Conservation (phyloP, 73 alveolate species). For the Diophrys sp. region DNA sequence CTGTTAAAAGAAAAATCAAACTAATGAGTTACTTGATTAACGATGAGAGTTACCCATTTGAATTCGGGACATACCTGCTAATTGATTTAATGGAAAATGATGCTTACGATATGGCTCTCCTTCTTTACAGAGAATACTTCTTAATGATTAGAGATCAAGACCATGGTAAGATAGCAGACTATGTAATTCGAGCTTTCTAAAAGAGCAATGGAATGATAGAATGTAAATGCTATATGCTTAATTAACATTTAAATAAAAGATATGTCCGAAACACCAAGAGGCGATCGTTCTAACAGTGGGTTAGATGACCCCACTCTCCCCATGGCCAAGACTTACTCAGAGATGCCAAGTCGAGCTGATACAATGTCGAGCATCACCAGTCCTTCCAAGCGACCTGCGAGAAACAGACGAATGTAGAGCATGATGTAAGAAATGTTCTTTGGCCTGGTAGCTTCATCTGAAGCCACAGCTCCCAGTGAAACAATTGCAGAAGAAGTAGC, state of each 20-base stretch:
- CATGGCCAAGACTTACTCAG: no score
- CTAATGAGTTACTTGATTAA: conserved; percentile 54
- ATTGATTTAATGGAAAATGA: conserved; percentile 55
- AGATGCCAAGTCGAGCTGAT: no score
- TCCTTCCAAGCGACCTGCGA: not conserved
- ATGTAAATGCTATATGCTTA: not conserved
- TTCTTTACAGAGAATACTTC: conserved; percentile 62
- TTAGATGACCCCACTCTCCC: no score
- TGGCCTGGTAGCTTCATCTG: no score
- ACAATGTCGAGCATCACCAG: no score
- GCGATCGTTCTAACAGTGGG: no score
- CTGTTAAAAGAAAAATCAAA: conserved; percentile 51
- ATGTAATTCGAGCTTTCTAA: conserved; percentile 8
- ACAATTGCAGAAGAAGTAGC: conserved; percentile 7
- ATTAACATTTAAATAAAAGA: not conserved
- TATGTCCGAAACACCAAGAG: not conserved
- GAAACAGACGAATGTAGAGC: not conserved
- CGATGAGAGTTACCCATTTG: conserved; percentile 28
- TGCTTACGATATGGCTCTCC: conserved; percentile 63
- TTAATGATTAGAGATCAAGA: conserved; percentile 11
- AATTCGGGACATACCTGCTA: conserved; percentile 26
- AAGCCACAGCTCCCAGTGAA: no score
- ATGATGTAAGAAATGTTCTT: no score
- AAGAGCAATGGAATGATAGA: conserved; percentile 5
- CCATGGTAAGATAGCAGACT: not conserved